These are phyloP conservation scores for Leishmania tropica DNA, from an alignment of 208 protist species.

Conservation along the genomic window DNA sequence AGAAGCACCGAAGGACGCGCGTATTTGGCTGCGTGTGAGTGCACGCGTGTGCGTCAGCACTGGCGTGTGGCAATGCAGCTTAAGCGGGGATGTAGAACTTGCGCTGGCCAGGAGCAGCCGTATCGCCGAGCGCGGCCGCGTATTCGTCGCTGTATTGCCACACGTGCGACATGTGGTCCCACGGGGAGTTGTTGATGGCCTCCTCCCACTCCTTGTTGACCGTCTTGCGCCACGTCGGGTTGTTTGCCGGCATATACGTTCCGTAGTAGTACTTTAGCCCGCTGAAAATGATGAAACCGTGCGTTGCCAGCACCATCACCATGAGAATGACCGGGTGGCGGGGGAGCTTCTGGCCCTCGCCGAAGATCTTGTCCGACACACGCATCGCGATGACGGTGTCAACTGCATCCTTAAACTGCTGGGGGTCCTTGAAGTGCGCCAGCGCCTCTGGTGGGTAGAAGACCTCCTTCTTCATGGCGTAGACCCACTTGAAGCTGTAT, in stretches of 20 bases:
- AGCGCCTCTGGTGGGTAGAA: conserved; percentile 87
- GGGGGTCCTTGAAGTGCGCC: conserved; percentile 86
- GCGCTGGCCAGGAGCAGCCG: conserved; percentile 53
- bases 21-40: neutral
- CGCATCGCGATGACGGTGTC: conserved; percentile 82
- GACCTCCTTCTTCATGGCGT: conserved; percentile 60
- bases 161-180: conserved; percentile 91
- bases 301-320: conserved; percentile 34
- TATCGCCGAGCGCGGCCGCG: conserved; percentile 68
- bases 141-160: conserved; percentile 90
- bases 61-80: neutral
- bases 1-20: neutral
- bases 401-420: conserved; percentile 87
- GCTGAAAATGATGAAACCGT: conserved; percentile 50
- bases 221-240: conserved; percentile 88
- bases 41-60: neutral
- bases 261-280: conserved; percentile 78
- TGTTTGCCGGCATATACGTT: conserved; percentile 76
- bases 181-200: conserved; percentile 90
- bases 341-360: conserved; percentile 80
- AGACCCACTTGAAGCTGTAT: conserved; percentile 59
- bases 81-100: conserved; percentile 76
- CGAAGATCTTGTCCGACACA: conserved; percentile 84
- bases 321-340: conserved; percentile 55
- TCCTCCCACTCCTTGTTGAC: conserved; percentile 94